Evolutionary conservation across 805 yeast genomes (phyloP).

Genomic region (Nakazawaea pomicola): DNA sequence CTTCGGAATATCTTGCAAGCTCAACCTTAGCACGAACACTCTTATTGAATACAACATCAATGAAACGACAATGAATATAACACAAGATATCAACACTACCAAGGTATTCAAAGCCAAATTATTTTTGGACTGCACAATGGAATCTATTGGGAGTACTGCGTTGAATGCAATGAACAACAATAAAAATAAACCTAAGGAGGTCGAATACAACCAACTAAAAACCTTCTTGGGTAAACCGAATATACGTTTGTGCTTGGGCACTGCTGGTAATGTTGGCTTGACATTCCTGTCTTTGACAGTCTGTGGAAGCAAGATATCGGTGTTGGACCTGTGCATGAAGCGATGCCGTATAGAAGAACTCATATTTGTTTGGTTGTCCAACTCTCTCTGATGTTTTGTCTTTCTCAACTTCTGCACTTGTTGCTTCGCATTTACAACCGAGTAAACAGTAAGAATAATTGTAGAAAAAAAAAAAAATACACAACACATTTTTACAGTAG

Average conservation of each 20-base stretch:
- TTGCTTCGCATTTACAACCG: too few species aligned
- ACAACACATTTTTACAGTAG: not conserved
- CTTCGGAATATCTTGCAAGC: conserved; percentile 74
- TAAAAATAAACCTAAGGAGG: conserved; percentile 36
- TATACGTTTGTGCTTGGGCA: conserved; percentile 8
- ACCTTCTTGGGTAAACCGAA: conserved; percentile 17
- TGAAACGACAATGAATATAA: conserved; percentile 47
- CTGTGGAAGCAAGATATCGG: conserved; percentile 7
- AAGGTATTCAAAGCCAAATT: conserved; percentile 75
- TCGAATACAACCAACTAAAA: conserved; percentile 38
- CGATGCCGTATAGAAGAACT: conserved; percentile 8
- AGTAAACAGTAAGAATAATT: too few species aligned
- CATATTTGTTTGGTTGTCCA: not conserved
- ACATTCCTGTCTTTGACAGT: conserved; percentile 1
- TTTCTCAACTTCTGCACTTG: too few species aligned
- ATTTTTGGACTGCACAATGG: conserved; percentile 53
- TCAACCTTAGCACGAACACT: conserved; percentile 48
- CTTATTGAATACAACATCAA: conserved; percentile 53
- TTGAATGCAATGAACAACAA: conserved; percentile 50
- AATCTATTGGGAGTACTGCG: conserved; percentile 75
- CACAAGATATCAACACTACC: conserved; percentile 71
- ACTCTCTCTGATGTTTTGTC: too few species aligned
- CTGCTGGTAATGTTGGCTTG: conserved; percentile 1
- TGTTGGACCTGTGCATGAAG: conserved; percentile 4
- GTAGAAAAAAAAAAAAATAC: not conserved